Conservation (phyloP, 2,329 filamentous ascomycete species). For the Metarhizium guizhouense region DNA sequence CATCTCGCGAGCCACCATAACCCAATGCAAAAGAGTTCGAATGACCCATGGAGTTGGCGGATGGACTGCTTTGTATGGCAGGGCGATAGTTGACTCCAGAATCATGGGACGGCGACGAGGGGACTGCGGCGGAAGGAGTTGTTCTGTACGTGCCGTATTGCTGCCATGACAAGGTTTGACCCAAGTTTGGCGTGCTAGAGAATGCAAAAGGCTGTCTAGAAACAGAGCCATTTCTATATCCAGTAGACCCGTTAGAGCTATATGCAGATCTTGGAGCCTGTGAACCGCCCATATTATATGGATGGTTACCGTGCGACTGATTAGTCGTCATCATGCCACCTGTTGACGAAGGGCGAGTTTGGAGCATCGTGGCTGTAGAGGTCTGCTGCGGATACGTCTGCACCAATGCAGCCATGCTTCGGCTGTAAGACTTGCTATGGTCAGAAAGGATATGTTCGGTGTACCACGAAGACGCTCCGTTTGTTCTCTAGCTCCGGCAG, state of each 20-base stretch:
- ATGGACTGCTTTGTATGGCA: slow-evolving; percentile 24
- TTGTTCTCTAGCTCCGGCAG: background rate
- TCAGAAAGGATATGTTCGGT: background rate
- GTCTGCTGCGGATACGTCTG: slow-evolving; percentile 73
- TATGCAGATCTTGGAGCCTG: slow-evolving; percentile 23
- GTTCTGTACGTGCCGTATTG: slow-evolving; percentile 39
- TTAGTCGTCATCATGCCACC: slow-evolving; percentile 37
- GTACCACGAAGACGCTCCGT: background rate
- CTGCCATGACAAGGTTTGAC: slow-evolving; percentile 44
- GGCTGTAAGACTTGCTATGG: background rate
- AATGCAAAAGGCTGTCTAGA: slow-evolving; percentile 73
- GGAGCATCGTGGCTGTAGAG: slow-evolving; percentile 65
- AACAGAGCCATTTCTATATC: slow-evolving; percentile 46
- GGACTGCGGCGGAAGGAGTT: slow-evolving; percentile 34
- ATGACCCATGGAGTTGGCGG: slow-evolving; percentile 31
- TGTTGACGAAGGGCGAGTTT: slow-evolving; percentile 56
- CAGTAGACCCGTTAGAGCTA: slow-evolving; percentile 25
- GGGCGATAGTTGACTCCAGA: slow-evolving; percentile 12
- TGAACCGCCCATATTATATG: slow-evolving; percentile 33
- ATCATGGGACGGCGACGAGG: slow-evolving; percentile 22
- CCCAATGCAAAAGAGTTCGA: slow-evolving; percentile 25
- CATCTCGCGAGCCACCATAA: slow-evolving; percentile 40
- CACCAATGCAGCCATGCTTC: slow-evolving; percentile 75
- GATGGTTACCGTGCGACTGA: slow-evolving; percentile 40
- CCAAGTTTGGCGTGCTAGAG: slow-evolving; percentile 58